A percentile compares a stretch with the other conserved stretches of the same genome.
These are phyloP conservation scores for Pseudopithomyces chartarum DNA, from an alignment of 2,329 filamentous ascomycete species.

Conservation along the genomic window DNA sequence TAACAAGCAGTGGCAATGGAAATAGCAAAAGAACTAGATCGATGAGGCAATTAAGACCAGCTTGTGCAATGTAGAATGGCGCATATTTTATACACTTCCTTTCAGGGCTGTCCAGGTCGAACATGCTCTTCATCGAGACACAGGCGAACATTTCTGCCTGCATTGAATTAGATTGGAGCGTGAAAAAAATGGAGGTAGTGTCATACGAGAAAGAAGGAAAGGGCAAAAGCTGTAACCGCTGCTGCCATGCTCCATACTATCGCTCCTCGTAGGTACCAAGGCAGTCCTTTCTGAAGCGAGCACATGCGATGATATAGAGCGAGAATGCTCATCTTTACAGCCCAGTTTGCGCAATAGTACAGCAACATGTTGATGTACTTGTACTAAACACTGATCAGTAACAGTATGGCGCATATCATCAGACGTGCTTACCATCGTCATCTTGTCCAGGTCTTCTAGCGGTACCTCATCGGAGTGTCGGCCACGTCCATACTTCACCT, in stretches of 20 bases:
- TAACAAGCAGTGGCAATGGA: conserved; percentile 27
- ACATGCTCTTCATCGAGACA: conserved; percentile 22
- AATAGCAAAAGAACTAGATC: conserved; percentile 29
- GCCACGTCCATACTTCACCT: conserved; percentile 32
- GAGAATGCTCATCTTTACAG: conserved; percentile 38
- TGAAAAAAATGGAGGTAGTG: too few relatives aligned
- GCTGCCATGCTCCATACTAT: conserved; percentile 27
- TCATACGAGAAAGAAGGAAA: conserved; percentile 28
- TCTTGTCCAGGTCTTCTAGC: conserved; percentile 22
- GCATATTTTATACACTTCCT: conserved; percentile 24
- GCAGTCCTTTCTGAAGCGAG: conserved; percentile 26
- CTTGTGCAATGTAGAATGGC: conserved; percentile 27
- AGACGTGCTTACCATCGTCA: conserved; percentile 25
- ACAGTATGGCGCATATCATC: not conserved
- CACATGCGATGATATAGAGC: conserved; percentile 35
- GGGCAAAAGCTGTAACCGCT: conserved; percentile 24
- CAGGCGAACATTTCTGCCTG: conserved; percentile 29
- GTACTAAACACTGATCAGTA: conserved; percentile 19
- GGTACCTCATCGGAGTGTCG: conserved; percentile 23
- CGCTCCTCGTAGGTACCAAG: conserved; percentile 26
- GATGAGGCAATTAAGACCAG: conserved; percentile 30
- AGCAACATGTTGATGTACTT: conserved; percentile 34
- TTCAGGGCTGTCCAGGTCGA: conserved; percentile 22
- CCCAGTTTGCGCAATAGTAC: conserved; percentile 35
- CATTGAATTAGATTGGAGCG: conserved; percentile 2